Percentiles rank a stretch among this genome's conserved stretches.
phyloP scores from a whole-genome alignment of 148 eudicot species.

The Persicaria tinctoria region DNA sequence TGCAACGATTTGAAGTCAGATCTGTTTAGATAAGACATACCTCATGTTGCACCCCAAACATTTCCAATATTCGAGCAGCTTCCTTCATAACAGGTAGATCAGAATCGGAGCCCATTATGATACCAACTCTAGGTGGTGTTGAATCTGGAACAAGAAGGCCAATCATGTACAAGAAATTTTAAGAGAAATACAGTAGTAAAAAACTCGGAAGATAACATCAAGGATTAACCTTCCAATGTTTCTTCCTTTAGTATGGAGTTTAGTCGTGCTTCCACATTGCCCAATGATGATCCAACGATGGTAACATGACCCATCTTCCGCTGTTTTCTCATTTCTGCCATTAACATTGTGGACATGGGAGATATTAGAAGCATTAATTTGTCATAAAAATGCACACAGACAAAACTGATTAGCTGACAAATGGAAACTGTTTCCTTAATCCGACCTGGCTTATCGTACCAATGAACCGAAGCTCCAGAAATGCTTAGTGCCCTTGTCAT shows the following conservation, averaged over 20 bases:
- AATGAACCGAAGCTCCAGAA: slow-evolving; percentile 77
- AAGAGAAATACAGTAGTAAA: background rate
- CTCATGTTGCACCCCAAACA: slow-evolving; percentile 68
- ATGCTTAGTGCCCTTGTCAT: slow-evolving; percentile 48
- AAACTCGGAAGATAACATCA: background rate
- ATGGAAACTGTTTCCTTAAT: background rate
- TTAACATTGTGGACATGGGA: slow-evolving; percentile 4
- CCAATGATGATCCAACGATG: slow-evolving; percentile 69
- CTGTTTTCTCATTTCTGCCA: slow-evolving; percentile 81
- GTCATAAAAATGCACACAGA: background rate
- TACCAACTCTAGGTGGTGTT: slow-evolving; percentile 63
- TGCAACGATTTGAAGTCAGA: background rate
- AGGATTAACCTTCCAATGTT: slow-evolving; percentile 23
- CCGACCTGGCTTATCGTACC: slow-evolving; percentile 96
- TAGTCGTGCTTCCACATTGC: slow-evolving; percentile 52
- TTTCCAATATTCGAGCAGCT: slow-evolving; percentile 53
- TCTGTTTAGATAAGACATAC: slow-evolving; percentile 20
- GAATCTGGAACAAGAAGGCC: slow-evolving; percentile 21
- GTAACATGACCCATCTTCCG: slow-evolving; percentile 95
- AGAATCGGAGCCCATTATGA: slow-evolving; percentile 97
- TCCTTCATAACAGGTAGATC: slow-evolving; percentile 95
- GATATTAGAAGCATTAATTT: background rate
- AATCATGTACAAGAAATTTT: background rate
- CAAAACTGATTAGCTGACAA: background rate
- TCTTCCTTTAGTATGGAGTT: slow-evolving; percentile 50